Evolutionary conservation across 129 eudicot genomes (phyloP).

Genomic region (Lonicera japonica): DNA sequence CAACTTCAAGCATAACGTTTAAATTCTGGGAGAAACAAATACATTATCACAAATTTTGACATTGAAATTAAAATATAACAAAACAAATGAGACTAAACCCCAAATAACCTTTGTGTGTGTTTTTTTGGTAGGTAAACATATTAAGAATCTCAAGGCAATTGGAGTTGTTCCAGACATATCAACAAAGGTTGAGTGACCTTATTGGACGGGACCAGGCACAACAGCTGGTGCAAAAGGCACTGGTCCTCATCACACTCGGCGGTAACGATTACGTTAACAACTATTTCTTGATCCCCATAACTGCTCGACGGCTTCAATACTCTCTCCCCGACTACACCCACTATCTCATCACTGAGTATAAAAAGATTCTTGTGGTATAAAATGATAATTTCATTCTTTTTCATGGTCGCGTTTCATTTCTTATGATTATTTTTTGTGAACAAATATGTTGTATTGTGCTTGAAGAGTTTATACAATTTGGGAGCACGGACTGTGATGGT

Average conservation of each 20-base stretch:
- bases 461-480: slow-evolving; percentile 45
- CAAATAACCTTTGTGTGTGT: too few species aligned
- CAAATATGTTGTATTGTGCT: not conserved
- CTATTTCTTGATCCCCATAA: slow-evolving; percentile 57
- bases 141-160: slow-evolving; percentile 53
- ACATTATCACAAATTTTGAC: too few species aligned
- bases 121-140: slow-evolving; percentile 38
- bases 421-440: too few species aligned
- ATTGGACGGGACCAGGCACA: slow-evolving; percentile 41
- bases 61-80: too few species aligned
- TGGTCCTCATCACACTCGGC: slow-evolving; percentile 58
- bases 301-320: slow-evolving; percentile 54
- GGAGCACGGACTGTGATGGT: slow-evolving; percentile 70
- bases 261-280: slow-evolving; percentile 86
- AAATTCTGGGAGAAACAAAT: too few species aligned
- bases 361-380: slow-evolving; percentile 47
- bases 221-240: slow-evolving; percentile 51
- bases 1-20: too few species aligned
- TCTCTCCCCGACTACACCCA: slow-evolving; percentile 40
- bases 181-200: slow-evolving; percentile 31
- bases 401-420: not conserved
- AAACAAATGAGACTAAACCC: too few species aligned
- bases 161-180: slow-evolving; percentile 41
- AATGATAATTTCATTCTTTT: not conserved
- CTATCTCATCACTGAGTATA: slow-evolving; percentile 44